Evolutionary conservation across 2,329 filamentous ascomycete genomes (phyloP), one percentile per base, ranked within the genome.

Genomic region (Talaromyces albobiverticillius): DNA sequence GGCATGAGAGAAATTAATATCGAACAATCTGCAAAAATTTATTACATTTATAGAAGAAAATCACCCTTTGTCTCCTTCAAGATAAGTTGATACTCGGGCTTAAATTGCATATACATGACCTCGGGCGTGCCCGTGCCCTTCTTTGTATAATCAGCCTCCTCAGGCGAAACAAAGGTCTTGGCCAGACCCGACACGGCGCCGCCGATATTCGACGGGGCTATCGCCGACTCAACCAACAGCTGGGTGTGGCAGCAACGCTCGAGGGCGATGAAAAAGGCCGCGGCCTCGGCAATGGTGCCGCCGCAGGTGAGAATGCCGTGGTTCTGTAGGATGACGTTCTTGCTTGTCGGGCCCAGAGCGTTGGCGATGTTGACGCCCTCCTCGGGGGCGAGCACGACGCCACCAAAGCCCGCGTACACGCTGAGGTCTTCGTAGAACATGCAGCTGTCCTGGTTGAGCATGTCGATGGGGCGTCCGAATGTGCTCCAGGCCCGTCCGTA

Each of bases 231-330:
- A 23, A 85, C 83, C 60, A 80, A 73, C 38, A 90, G 72, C 71
- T 90, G 87, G 16, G 87, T 80, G 49, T 84, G 79, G 64, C 87
- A 90, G 25, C 81, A 82, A 38, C 85, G 77, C 69, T 90, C 88
- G 65, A 90, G 76, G 36, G 86, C 71, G 0, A 82, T 85, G 64
- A 88, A 87, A 32, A 90, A 69, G 63, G 84, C 89, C 0, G 83
- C 84, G 1, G 87, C 87, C 69, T 91, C 88, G 60, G 89, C 87
- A 1, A 91, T 87, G 0, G 87, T 90, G 7, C 69, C 64, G 4
- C 88, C 88, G 0, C 87, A 84, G 0, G 86, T 79, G 45, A 80
- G 59, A 13, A 79, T 59, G 3, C 77, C 67, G 46, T 71, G 67
- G 45, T 70, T 70, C 32, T 64, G 63, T 29, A 70, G 42, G 1